Percentiles rank a stretch among this genome's conserved stretches.
Evolutionary conservation across 2,329 filamentous ascomycete species (phyloP).

Genomic region (Fusarium oligoseptatum): DNA sequence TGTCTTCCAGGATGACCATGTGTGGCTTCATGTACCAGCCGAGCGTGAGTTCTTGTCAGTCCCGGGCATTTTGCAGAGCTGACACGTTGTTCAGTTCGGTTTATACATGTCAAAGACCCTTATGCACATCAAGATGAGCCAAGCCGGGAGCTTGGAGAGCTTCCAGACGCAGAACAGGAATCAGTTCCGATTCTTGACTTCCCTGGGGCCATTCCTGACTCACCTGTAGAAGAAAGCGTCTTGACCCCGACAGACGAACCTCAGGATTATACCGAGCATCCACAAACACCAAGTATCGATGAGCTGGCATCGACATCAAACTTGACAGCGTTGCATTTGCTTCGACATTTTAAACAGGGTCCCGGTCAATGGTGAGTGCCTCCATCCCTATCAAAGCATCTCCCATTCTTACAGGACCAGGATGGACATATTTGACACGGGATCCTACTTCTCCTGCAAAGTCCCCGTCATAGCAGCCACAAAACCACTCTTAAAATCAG

Average conservation of each 20-base stretch:
- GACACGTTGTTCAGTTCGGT: conserved; percentile 16
- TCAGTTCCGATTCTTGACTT: background rate
- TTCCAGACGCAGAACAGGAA: background rate
- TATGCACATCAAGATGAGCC: background rate
- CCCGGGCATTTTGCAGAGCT: fast-evolving
- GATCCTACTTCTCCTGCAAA: conserved; percentile 41
- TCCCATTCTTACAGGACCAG: background rate
- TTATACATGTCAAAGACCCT: conserved; percentile 30
- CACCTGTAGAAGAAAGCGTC: background rate
- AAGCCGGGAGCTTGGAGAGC: background rate
- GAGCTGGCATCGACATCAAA: background rate
- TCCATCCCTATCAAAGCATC: too few relatives aligned
- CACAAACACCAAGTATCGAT: background rate
- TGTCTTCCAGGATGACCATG: conserved; percentile 22
- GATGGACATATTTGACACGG: conserved; percentile 45
- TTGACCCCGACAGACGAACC: fast-evolving
- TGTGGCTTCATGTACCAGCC: conserved; percentile 34
- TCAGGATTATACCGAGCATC: background rate
- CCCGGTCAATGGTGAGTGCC: conserved; percentile 40
- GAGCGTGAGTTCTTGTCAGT: conserved; percentile 14
- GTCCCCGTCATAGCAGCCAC: conserved; percentile 41
- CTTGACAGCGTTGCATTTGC: conserved; percentile 21
- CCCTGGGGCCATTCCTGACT: background rate
- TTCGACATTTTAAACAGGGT: conserved; percentile 39
- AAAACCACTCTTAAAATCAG: conserved; percentile 28